phyloP scores from a whole-genome alignment of 177 flowering plant genomes.

The Tripterygium wilfordii region DNA sequence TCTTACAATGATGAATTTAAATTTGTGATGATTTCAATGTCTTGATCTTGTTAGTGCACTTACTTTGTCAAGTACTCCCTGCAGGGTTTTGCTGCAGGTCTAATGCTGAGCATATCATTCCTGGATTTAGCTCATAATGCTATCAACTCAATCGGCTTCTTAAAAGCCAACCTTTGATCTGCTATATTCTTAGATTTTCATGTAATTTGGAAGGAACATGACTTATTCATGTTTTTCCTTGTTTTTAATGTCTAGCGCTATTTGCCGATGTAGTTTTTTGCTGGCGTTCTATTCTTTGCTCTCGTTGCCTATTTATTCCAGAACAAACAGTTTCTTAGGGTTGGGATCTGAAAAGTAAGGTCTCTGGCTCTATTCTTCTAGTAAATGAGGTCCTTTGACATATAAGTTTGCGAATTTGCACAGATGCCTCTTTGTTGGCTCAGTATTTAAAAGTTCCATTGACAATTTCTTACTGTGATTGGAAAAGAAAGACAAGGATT shows the following conservation, averaged over 20 bases:
- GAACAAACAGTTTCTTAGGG: conserved; percentile 68
- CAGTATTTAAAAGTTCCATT: too few relatives aligned
- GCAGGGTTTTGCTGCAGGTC: conserved; percentile 97
- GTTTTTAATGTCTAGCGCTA: background rate
- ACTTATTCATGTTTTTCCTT: background rate
- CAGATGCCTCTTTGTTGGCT: too few relatives aligned
- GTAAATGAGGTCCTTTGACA: background rate
- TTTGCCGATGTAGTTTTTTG: conserved; percentile 61
- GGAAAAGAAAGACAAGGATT: conserved; percentile 48
- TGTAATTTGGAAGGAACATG: background rate
- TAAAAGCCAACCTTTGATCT: conserved; percentile 89
- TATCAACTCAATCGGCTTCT: conserved; percentile 82
- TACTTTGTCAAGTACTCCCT: background rate
- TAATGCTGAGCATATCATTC: conserved; percentile 96
- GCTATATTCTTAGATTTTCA: background rate
- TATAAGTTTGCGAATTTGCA: too few relatives aligned
- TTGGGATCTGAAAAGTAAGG: conserved; percentile 57
- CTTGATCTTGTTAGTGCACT: too few relatives aligned
- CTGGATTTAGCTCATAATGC: conserved; percentile 97
- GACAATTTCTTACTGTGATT: conserved; percentile 8
- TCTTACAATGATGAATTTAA: too few relatives aligned
- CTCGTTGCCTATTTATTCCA: conserved; percentile 65
- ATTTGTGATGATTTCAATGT: too few relatives aligned
- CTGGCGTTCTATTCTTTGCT: conserved; percentile 84
- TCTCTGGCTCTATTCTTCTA: conserved; percentile 12